Evolutionary conservation across 768 basidiomycete genomes (phyloP).

Genomic region (Macrolepiota dolichaula): DNA sequence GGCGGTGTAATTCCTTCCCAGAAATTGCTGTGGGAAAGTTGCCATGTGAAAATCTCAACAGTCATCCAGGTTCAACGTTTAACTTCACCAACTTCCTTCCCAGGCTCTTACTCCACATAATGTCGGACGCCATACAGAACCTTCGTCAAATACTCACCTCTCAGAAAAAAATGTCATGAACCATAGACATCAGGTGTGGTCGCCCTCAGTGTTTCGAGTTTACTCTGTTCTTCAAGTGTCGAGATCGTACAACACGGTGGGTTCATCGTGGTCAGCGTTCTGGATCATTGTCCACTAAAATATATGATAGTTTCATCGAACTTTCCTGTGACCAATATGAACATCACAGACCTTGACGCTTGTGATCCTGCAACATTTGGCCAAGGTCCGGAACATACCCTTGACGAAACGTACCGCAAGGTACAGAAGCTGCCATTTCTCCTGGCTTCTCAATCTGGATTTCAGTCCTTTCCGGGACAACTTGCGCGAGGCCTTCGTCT

Average conservation of each 20-base stretch:
- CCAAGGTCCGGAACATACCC: conserved; percentile 17
- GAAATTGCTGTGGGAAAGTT: too few species aligned
- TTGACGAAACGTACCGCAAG: conserved; percentile 25
- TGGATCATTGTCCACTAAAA: neutral
- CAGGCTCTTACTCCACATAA: too few species aligned
- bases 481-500: conserved; percentile 16
- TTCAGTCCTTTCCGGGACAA: conserved; percentile 1
- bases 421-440: conserved; percentile 22
- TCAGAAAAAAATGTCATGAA: neutral
- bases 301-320: neutral
- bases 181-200: neutral
- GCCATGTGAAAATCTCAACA: too few species aligned
- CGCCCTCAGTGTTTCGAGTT: neutral
- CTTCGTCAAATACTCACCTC: neutral
- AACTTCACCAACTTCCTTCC: too few species aligned
- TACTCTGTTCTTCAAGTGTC: neutral
- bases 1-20: too few species aligned
- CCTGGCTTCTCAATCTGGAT: conserved; percentile 18
- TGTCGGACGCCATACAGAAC: neutral
- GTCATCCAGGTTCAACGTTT: too few species aligned
- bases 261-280: neutral
- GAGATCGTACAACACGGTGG: neutral
- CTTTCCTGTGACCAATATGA: neutral
- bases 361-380: conserved; percentile 25
- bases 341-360: conserved; percentile 16